phyloP scores from a whole-genome alignment of 768 basidiomycete species.

The Rhodotorula taiwanensis region DNA sequence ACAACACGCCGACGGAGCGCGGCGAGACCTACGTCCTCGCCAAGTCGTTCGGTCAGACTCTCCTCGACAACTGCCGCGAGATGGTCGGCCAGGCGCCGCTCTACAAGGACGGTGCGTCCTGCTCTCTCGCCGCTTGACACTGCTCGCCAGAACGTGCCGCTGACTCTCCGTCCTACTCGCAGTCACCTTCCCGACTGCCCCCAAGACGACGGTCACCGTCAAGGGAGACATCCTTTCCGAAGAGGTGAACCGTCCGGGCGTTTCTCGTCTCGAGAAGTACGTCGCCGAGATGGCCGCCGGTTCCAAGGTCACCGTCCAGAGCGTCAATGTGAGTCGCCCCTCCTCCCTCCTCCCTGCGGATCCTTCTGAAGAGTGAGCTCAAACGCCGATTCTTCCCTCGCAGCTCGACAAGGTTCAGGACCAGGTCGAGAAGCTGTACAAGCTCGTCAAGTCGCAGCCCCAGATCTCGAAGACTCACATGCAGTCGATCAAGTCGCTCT shows the following conservation, averaged over 20 bases:
- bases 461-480: constrained; percentile 97
- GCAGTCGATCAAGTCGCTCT: constrained; percentile 82
- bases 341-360: neutral
- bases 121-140: constrained; percentile 53
- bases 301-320: constrained; percentile 61
- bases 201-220: constrained; percentile 82
- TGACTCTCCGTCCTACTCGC: neutral
- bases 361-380: neutral
- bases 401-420: constrained; percentile 82
- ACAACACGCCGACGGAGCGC: constrained; percentile 59
- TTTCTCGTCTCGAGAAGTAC: constrained; percentile 95
- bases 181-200: constrained; percentile 97
- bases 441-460: constrained; percentile 90
- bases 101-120: constrained; percentile 63
- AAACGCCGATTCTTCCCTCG: no score
- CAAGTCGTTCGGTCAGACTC: constrained; percentile 91
- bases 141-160: neutral
- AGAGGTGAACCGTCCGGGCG: constrained; percentile 90
- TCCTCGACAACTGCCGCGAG: constrained; percentile 87
- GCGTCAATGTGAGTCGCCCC: constrained; percentile 60
- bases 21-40: constrained; percentile 92
- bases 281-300: constrained; percentile 90
- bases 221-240: constrained; percentile 93
- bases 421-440: constrained; percentile 94
- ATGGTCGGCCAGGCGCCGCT: constrained; percentile 75